These are phyloP conservation scores for Phialophora tarda DNA, from an alignment of 2,329 filamentous ascomycete genomes.

Conservation along the genomic window DNA sequence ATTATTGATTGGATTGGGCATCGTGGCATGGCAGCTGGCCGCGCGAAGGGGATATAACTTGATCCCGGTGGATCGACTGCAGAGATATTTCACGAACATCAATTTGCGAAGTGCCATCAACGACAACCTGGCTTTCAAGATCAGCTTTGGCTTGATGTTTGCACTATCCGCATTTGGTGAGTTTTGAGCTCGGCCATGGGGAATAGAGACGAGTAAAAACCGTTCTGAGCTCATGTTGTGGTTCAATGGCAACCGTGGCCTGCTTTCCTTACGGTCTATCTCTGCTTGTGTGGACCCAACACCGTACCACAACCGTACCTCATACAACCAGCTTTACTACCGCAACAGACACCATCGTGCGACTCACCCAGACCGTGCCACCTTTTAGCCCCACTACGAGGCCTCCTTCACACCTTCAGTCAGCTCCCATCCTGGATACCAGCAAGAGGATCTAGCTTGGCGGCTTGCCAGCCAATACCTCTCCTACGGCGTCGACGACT, in stretches of 20 bases:
- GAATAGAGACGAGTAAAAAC: not conserved
- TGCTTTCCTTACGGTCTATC: not conserved
- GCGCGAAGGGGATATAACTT: conserved; percentile 55
- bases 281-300: not conserved
- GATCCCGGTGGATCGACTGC: conserved; percentile 49
- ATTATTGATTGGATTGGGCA: conserved; percentile 51
- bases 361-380: not conserved
- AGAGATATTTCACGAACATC: conserved; percentile 50
- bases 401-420: not conserved
- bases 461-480: not conserved
- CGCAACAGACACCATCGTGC: not conserved
- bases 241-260: not conserved
- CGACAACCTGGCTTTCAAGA: conserved; percentile 52
- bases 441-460: not conserved
- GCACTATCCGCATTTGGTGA: conserved; percentile 52
- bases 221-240: not conserved
- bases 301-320: too few relatives aligned
- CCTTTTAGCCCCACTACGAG: not conserved
- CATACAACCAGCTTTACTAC: too few relatives aligned
- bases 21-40: conserved; percentile 54
- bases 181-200: conserved; percentile 24
- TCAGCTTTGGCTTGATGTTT: conserved; percentile 54
- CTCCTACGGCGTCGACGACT: not conserved
- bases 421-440: not conserved
- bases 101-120: conserved; percentile 48